Percentiles rank a stretch among this genome's conserved stretches.
These are phyloP conservation scores for Schoenoplectus triqueter DNA, from an alignment of 202 grass and related monocot species.

Conservation along the genomic window DNA sequence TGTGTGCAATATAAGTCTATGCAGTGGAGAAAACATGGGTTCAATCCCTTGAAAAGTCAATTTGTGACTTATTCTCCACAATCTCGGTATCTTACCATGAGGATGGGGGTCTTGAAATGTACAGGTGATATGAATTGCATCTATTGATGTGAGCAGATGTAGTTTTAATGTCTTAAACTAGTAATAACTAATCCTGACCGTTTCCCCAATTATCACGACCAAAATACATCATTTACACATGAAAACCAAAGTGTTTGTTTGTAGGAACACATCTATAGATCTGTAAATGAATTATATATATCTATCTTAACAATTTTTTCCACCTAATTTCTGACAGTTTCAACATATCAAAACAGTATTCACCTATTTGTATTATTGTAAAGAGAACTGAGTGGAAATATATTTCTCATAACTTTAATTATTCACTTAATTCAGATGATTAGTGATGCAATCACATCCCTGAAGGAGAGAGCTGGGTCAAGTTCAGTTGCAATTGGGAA, in stretches of 20 bases:
- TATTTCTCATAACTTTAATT: background rate
- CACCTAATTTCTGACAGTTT: background rate
- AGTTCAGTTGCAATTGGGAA: conserved; percentile 74
- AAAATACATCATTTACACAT: no score
- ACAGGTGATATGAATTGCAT: background rate
- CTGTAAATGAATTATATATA: background rate
- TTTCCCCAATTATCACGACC: background rate
- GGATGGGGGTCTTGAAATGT: no score
- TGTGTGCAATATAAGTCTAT: no score
- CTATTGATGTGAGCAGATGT: background rate
- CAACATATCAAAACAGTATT: background rate
- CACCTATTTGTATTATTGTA: background rate
- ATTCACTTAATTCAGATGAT: conserved; percentile 62
- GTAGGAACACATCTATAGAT: background rate
- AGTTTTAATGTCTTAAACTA: background rate
- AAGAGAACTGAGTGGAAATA: background rate
- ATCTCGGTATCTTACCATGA: background rate
- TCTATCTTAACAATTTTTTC: background rate
- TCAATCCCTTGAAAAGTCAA: background rate
- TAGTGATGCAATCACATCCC: conserved; percentile 60
- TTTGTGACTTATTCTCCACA: background rate
- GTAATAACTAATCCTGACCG: background rate
- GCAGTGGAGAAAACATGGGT: no score
- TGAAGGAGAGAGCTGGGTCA: conserved; percentile 79
- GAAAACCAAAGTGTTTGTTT: background rate